Evolutionary conservation across 192 early-diverging fungal genomes (phyloP).

Genomic region (Cetraspora pellucida): DNA sequence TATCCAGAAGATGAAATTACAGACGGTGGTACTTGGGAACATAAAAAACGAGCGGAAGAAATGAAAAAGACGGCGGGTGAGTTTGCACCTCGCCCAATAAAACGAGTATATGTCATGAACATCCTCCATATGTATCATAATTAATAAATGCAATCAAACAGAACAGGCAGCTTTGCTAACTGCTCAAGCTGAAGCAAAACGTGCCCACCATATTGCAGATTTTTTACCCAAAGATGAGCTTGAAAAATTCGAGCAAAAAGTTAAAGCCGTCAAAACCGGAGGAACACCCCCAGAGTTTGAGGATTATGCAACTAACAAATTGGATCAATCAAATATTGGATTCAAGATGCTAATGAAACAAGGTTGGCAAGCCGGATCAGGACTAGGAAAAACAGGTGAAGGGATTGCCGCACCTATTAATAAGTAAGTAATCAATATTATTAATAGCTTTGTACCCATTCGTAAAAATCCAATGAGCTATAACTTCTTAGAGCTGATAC

Average conservation of each 20-base stretch:
- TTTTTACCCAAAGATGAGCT: slow-evolving; percentile 36
- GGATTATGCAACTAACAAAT: slow-evolving; percentile 36
- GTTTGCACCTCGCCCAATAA: not conserved
- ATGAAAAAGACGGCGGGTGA: slow-evolving; percentile 38
- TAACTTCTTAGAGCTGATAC: slow-evolving; percentile 29
- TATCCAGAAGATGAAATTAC: slow-evolving; percentile 42
- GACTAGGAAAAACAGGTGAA: slow-evolving; percentile 36
- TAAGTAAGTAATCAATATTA: slow-evolving; percentile 17
- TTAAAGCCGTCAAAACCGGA: slow-evolving; percentile 36
- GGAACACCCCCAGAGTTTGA: slow-evolving; percentile 22
- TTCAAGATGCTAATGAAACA: slow-evolving; percentile 41
- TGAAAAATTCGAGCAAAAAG: slow-evolving; percentile 34
- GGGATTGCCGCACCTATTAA: slow-evolving; percentile 35
- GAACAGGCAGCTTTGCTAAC: slow-evolving; percentile 36
- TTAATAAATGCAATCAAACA: slow-evolving; percentile 2
- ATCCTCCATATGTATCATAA: not conserved
- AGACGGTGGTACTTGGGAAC: slow-evolving; percentile 39
- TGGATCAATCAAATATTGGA: slow-evolving; percentile 35
- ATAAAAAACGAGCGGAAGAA: slow-evolving; percentile 38
- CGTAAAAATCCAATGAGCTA: not conserved
- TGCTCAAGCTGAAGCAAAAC: slow-evolving; percentile 33
- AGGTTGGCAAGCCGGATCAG: slow-evolving; percentile 37
- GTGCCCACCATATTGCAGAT: slow-evolving; percentile 39
- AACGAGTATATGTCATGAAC: not conserved
- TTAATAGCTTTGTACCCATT: not conserved